Percentiles rank a stretch among this genome's conserved stretches.
Evolutionary conservation across 768 basidiomycete species (phyloP).

Genomic region (Scleroderma bovista): DNA sequence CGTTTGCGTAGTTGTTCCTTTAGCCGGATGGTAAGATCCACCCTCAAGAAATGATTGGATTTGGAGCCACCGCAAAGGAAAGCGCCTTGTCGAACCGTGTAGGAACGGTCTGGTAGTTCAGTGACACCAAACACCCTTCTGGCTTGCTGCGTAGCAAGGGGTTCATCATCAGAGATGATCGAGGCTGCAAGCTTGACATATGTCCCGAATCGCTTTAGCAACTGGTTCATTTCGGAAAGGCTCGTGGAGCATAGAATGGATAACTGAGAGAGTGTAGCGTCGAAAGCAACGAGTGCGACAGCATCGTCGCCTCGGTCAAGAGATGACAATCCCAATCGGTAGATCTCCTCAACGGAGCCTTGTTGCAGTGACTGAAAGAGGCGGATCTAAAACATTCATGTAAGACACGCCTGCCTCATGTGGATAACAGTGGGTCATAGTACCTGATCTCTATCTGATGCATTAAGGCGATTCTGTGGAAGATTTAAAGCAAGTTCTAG

Average conservation of each 20-base stretch:
- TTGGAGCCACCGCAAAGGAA: background rate
- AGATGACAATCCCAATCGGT: background rate
- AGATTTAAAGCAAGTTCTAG: conserved; percentile 22
- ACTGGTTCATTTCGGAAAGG: conserved; percentile 28
- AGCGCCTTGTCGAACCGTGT: background rate
- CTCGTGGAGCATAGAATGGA: conserved; percentile 1
- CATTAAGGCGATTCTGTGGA: conserved; percentile 4
- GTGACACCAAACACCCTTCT: background rate
- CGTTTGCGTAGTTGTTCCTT: background rate
- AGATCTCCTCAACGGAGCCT: background rate
- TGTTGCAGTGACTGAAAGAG: background rate
- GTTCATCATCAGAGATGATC: conserved; percentile 35
- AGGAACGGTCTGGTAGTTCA: background rate
- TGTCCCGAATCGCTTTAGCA: conserved; percentile 19
- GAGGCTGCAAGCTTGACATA: conserved; percentile 31
- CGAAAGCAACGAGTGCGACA: background rate
- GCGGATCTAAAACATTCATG: background rate
- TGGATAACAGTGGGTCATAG: background rate
- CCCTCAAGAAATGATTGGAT: background rate
- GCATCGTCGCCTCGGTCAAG: background rate
- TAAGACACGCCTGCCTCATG: background rate
- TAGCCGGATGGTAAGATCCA: background rate
- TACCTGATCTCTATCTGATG: background rate
- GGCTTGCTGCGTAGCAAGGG: conserved; percentile 1
- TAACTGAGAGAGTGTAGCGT: background rate